A percentile compares a stretch with the other conserved stretches of the same genome.
Evolutionary conservation across 2,329 filamentous ascomycete species (phyloP).

Genomic region (Blastomyces parvus): DNA sequence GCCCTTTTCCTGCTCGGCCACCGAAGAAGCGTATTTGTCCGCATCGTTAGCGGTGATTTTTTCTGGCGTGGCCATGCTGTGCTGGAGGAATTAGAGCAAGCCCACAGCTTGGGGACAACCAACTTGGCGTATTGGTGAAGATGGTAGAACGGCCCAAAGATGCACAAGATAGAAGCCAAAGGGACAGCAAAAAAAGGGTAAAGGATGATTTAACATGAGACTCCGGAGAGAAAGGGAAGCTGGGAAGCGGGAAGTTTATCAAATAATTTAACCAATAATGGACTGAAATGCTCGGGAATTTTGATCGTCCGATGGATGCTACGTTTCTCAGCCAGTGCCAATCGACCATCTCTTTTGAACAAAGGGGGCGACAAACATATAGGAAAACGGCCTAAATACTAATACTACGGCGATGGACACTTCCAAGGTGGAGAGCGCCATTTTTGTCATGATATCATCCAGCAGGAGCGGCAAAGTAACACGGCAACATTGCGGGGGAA

Average conservation of each 20-base stretch:
- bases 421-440: background rate
- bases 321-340: background rate
- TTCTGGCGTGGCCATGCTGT: background rate
- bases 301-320: background rate
- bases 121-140: background rate
- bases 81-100: background rate
- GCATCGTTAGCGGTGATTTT: background rate
- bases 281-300: background rate
- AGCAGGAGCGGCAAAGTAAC: background rate
- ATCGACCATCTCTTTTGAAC: background rate
- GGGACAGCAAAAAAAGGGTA: background rate
- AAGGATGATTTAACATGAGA: background rate
- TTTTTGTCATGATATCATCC: background rate
- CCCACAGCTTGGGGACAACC: background rate
- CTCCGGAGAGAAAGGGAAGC: too few species aligned
- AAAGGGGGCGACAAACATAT: background rate
- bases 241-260: background rate
- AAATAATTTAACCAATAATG: too few species aligned
- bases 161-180: background rate
- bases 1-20: constrained; percentile 6
- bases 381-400: background rate
- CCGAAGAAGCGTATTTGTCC: background rate
- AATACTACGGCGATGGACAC: background rate
- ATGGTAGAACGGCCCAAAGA: background rate
- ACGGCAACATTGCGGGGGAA: background rate